Percentiles rank a stretch among this genome's conserved stretches.
Evolutionary conservation across 2,329 filamentous ascomycete species (phyloP).

Genomic region (Alternaria panax): DNA sequence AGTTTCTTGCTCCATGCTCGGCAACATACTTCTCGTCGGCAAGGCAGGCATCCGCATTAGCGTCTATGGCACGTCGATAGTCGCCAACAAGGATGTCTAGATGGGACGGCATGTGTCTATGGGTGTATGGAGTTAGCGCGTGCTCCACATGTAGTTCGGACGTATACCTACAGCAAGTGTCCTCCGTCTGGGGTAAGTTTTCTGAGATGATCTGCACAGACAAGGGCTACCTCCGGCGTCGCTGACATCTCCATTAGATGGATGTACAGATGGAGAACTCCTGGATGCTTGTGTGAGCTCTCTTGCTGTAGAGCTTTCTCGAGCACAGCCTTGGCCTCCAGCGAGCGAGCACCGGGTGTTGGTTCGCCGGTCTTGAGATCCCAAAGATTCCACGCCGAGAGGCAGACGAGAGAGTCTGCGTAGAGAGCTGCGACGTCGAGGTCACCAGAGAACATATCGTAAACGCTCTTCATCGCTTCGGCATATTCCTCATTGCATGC

Average conservation of each 20-base stretch:
- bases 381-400: slow-evolving; percentile 72
- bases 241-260: slow-evolving; percentile 81
- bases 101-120: slow-evolving; percentile 76
- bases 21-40: slow-evolving; percentile 73
- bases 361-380: slow-evolving; percentile 66
- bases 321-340: slow-evolving; percentile 66
- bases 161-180: slow-evolving; percentile 60
- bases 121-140: neutral
- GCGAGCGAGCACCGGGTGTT: slow-evolving; percentile 61
- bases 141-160: neutral
- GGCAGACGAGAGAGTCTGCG: slow-evolving; percentile 70
- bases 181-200: slow-evolving; percentile 72
- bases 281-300: slow-evolving; percentile 66
- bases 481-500: slow-evolving; percentile 69
- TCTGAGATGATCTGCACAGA: slow-evolving; percentile 68
- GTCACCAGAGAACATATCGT: slow-evolving; percentile 61
- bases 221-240: slow-evolving; percentile 68
- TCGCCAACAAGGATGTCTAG: slow-evolving; percentile 77
- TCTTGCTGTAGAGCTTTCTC: slow-evolving; percentile 64
- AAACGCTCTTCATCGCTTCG: slow-evolving; percentile 65
- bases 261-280: slow-evolving; percentile 77
- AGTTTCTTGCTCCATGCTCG: slow-evolving; percentile 68
- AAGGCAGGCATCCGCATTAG: slow-evolving; percentile 70
- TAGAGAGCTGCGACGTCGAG: slow-evolving; percentile 70
- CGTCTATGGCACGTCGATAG: slow-evolving; percentile 70